Evolutionary conservation across 441 rosid genomes (phyloP).

Genomic region (Jatropha multifida): DNA sequence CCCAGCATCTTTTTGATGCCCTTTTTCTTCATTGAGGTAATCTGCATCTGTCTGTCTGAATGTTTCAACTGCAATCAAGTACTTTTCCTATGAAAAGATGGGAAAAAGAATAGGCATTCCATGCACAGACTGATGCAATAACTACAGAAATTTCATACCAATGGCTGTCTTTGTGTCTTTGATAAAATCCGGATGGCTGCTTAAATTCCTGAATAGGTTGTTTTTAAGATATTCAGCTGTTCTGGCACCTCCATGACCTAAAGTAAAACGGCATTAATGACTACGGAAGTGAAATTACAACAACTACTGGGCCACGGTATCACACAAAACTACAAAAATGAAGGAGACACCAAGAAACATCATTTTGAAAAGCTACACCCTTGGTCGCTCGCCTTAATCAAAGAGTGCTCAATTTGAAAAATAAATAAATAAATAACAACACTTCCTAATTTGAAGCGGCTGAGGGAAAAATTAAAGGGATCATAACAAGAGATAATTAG

Average conservation of each 20-base stretch:
- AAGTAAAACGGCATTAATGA: background rate
- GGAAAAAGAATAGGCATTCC: background rate
- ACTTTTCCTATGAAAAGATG: slow-evolving; percentile 1
- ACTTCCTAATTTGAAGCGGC: background rate
- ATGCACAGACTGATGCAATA: background rate
- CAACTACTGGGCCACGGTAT: background rate
- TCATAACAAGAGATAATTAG: background rate
- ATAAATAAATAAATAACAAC: too few relatives aligned
- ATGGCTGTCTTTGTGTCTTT: slow-evolving; percentile 71
- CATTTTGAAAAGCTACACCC: background rate
- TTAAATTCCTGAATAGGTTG: slow-evolving; percentile 76
- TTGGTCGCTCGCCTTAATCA: background rate
- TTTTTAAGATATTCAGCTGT: slow-evolving; percentile 80
- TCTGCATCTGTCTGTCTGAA: slow-evolving; percentile 69
- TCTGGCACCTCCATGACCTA: slow-evolving; percentile 90
- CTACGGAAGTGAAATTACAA: background rate
- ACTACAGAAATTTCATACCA: slow-evolving; percentile 40
- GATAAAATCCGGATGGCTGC: slow-evolving; percentile 57
- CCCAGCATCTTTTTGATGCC: slow-evolving; percentile 66
- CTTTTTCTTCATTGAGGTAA: slow-evolving; percentile 64
- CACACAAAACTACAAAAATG: background rate
- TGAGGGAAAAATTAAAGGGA: background rate
- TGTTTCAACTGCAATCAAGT: slow-evolving; percentile 54
- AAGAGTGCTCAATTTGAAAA: background rate
- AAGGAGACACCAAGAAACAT: background rate